phyloP scores from a whole-genome alignment of 2,329 filamentous ascomycete genomes.

The Colletotrichum sp. region DNA sequence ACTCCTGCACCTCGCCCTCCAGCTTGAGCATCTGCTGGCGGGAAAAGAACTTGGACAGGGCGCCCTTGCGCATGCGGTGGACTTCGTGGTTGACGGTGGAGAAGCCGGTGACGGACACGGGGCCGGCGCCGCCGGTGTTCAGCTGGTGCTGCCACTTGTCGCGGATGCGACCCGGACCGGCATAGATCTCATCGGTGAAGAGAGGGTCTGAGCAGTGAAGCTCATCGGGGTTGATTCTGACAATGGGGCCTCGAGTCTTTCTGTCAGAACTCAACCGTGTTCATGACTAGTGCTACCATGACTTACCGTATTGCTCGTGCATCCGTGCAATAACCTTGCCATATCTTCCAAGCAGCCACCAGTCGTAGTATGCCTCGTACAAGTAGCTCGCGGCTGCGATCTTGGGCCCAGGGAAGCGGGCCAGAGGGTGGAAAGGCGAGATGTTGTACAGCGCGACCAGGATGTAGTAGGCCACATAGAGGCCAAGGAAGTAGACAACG shows the following conservation, averaged over 20 bases:
- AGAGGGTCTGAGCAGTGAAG: slow-evolving; percentile 39
- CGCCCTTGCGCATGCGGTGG: slow-evolving; percentile 34
- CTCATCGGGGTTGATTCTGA: slow-evolving; percentile 43
- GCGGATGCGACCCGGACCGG: slow-evolving; percentile 19
- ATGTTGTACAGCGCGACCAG: slow-evolving; percentile 10
- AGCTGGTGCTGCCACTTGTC: slow-evolving; percentile 28
- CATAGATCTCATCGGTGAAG: slow-evolving; percentile 44
- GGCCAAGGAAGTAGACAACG: slow-evolving; percentile 5
- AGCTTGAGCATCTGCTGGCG: slow-evolving; percentile 24
- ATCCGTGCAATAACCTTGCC: slow-evolving; percentile 15
- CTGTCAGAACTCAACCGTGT: background rate
- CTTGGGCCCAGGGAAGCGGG: slow-evolving; percentile 12
- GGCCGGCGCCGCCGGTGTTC: slow-evolving; percentile 26
- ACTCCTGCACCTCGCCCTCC: slow-evolving; percentile 13
- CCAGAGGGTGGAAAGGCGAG: slow-evolving; percentile 14
- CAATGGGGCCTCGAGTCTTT: slow-evolving; percentile 35
- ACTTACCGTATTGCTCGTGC: slow-evolving; percentile 15
- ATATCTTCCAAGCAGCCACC: slow-evolving; percentile 9
- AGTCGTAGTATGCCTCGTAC: slow-evolving; percentile 18
- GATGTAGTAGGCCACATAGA: background rate
- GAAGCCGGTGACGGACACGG: slow-evolving; percentile 25
- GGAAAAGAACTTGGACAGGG: slow-evolving; percentile 38
- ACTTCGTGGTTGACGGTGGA: slow-evolving; percentile 34
- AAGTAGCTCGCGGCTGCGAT: slow-evolving; percentile 11
- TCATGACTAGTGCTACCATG: background rate